Conservation (phyloP, 2,329 filamentous ascomycete species). For the Ascochyta clinopodiicola region DNA sequence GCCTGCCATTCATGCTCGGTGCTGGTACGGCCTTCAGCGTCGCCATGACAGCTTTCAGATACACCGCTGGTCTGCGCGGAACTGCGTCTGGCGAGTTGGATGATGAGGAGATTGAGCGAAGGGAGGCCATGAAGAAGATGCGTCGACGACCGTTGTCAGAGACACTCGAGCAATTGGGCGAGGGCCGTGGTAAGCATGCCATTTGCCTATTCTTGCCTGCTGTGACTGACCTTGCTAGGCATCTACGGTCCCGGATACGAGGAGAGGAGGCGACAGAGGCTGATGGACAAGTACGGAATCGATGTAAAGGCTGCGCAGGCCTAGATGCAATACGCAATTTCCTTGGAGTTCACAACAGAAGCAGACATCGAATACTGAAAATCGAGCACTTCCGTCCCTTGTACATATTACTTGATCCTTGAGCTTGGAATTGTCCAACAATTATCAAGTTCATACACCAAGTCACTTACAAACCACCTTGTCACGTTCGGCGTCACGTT, state of each 20-base stretch:
- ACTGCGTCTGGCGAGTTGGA: conserved; percentile 62
- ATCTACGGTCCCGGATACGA: conserved; percentile 83
- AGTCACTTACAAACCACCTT: background rate
- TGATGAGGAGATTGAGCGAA: conserved; percentile 75
- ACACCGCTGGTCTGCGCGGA: conserved; percentile 68
- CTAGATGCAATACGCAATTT: conserved; percentile 25
- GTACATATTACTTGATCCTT: conserved; percentile 27
- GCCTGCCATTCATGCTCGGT: conserved; percentile 73
- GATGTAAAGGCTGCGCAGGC: conserved; percentile 63
- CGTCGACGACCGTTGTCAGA: conserved; percentile 78
- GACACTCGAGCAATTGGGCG: conserved; percentile 80
- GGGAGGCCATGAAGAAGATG: conserved; percentile 75
- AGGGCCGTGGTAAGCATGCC: conserved; percentile 75
- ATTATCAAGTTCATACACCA: background rate
- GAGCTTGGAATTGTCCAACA: conserved; percentile 14
- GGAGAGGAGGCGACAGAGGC: conserved; percentile 78
- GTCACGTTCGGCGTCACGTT: background rate
- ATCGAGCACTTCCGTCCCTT: conserved; percentile 18
- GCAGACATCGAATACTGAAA: conserved; percentile 20
- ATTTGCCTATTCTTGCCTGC: too few species aligned
- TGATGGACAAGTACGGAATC: conserved; percentile 87
- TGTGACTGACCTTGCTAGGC: conserved; percentile 58
- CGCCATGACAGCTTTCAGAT: conserved; percentile 69
- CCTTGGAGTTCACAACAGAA: conserved; percentile 28
- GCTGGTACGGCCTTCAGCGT: conserved; percentile 67